Percentiles rank a stretch among this genome's conserved stretches.
Evolutionary conservation across 257 asterid species (phyloP).

Genomic region (Plantago ovata): DNA sequence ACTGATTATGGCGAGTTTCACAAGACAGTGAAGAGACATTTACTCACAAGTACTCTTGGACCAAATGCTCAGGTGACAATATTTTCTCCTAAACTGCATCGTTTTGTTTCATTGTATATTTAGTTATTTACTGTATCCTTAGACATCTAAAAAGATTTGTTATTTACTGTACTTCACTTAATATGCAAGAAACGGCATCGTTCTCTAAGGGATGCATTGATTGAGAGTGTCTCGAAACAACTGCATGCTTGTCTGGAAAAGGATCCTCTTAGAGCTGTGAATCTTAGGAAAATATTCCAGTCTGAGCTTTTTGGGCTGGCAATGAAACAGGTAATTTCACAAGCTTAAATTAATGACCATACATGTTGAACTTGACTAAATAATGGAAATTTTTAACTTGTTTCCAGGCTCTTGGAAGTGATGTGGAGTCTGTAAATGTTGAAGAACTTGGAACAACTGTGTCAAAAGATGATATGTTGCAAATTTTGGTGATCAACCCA

Average conservation of each 20-base stretch:
- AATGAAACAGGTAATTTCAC: constrained; percentile 41
- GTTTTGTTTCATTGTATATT: not conserved
- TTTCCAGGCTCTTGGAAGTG: constrained; percentile 51
- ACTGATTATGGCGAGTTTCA: constrained; percentile 55
- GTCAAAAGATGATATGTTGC: constrained; percentile 38
- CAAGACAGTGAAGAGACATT: constrained; percentile 38
- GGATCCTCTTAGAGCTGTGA: constrained; percentile 36
- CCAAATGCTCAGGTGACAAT: constrained; percentile 51
- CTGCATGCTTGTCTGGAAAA: constrained; percentile 28
- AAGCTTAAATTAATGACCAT: not conserved
- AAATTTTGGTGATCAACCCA: constrained; percentile 45
- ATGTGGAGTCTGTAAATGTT: constrained; percentile 41
- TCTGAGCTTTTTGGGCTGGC: constrained; percentile 52
- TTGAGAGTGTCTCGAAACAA: constrained; percentile 27
- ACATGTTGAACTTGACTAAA: not conserved
- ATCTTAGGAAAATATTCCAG: constrained; percentile 47
- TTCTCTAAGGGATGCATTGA: constrained; percentile 40
- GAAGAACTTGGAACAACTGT: constrained; percentile 44
- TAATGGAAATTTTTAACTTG: not conserved
- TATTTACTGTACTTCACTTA: not conserved
- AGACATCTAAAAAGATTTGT: not conserved
- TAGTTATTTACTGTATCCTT: not conserved
- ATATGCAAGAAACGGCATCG: constrained; percentile 49
- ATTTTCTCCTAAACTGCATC: constrained; percentile 1
- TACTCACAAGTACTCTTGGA: constrained; percentile 50